Conservation (phyloP, 176 grass and related monocot genomes). For the Pontederia crassipes region DNA sequence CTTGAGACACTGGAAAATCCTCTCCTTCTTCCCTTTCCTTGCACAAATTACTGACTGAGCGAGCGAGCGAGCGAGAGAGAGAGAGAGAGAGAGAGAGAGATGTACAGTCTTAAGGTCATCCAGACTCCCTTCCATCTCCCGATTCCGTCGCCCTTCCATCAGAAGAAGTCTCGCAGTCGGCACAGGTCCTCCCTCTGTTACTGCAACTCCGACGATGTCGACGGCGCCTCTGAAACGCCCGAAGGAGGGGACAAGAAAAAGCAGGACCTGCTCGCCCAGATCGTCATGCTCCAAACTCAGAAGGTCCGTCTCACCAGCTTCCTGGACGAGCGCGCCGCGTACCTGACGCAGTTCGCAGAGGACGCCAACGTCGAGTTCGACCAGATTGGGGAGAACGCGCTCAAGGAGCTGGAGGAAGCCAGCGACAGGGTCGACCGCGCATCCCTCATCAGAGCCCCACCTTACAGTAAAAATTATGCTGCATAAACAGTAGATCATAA, state of each 20-base stretch:
- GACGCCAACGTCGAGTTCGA: slow-evolving; percentile 65
- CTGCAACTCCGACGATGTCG: slow-evolving; percentile 38
- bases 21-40: too few relatives aligned
- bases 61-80: too few relatives aligned
- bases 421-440: slow-evolving; percentile 43
- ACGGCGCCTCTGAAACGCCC: slow-evolving; percentile 12
- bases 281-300: slow-evolving; percentile 71
- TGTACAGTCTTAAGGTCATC: slow-evolving; percentile 57
- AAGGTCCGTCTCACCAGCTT: slow-evolving; percentile 69
- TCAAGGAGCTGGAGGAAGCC: slow-evolving; percentile 65
- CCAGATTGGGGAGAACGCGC: slow-evolving; percentile 64
- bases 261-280: slow-evolving; percentile 63
- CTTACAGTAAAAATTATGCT: too few relatives aligned
- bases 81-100: not conserved
- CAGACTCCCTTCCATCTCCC: slow-evolving; percentile 29
- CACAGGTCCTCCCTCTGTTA: slow-evolving; percentile 25
- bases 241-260: slow-evolving; percentile 44
- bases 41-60: too few relatives aligned
- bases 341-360: slow-evolving; percentile 72
- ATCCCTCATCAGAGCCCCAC: not conserved
- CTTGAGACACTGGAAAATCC: too few relatives aligned
- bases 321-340: slow-evolving; percentile 58
- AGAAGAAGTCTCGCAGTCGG: slow-evolving; percentile 10
- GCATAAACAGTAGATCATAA: not conserved
- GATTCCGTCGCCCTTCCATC: slow-evolving; percentile 20